Evolutionary conservation across 768 basidiomycete genomes (phyloP).

Genomic region (Lactarius trivialis): DNA sequence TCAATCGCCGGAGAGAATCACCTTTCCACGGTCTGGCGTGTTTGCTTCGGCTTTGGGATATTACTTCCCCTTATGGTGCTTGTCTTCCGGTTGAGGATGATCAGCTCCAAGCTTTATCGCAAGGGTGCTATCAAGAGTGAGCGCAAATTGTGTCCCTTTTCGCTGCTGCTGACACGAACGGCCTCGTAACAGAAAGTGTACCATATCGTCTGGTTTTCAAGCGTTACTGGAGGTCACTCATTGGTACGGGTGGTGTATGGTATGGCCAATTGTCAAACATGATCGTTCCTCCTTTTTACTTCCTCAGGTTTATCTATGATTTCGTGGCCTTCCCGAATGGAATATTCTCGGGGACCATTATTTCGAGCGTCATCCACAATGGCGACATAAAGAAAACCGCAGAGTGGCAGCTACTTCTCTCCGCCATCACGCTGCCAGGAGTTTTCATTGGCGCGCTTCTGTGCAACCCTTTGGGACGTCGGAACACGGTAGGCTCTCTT

Average conservation of each 20-base stretch:
- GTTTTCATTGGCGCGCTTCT: slow-evolving; percentile 33
- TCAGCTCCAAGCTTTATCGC: slow-evolving; percentile 57
- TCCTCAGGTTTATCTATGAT: slow-evolving; percentile 59
- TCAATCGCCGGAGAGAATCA: slow-evolving; percentile 58
- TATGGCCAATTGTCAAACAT: slow-evolving; percentile 25
- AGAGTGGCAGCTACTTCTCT: slow-evolving; percentile 54
- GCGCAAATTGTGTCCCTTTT: slow-evolving; percentile 10
- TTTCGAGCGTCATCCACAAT: slow-evolving; percentile 54
- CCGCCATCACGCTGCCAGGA: slow-evolving; percentile 41
- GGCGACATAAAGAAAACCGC: slow-evolving; percentile 52
- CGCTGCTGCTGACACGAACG: background rate
- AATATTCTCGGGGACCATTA: slow-evolving; percentile 61
- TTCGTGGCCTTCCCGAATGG: slow-evolving; percentile 67
- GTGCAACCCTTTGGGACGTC: slow-evolving; percentile 49
- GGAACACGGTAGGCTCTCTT: slow-evolving; percentile 43
- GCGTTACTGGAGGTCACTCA: slow-evolving; percentile 59
- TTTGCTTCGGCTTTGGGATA: slow-evolving; percentile 58
- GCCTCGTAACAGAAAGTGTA: slow-evolving; percentile 36
- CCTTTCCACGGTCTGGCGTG: slow-evolving; percentile 59
- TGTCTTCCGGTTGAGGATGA: slow-evolving; percentile 65
- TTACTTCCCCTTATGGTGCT: slow-evolving; percentile 60
- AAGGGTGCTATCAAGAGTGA: slow-evolving; percentile 59
- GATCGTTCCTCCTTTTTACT: background rate
- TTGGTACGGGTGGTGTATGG: slow-evolving; percentile 73
- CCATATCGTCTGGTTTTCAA: slow-evolving; percentile 56